Conservation (phyloP, 495 filamentous ascomycete species). For the Thozetella sp. region DNA sequence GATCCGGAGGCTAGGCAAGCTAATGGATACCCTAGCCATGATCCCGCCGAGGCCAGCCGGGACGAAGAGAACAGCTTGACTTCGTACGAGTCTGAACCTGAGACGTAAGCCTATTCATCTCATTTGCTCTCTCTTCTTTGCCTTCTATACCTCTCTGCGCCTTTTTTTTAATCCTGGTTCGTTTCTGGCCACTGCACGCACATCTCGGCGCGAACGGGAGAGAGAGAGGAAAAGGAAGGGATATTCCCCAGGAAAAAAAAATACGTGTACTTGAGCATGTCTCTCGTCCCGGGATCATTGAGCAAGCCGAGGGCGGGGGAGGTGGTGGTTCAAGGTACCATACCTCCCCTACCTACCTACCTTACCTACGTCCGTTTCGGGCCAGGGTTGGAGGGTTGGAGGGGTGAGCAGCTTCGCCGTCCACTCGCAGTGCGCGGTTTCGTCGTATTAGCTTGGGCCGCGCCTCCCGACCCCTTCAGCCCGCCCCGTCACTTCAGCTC, state of each 20-base stretch:
- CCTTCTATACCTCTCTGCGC: slow-evolving; percentile 3
- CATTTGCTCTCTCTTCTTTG: background rate
- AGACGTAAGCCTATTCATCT: slow-evolving; percentile 13
- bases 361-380: too few species aligned
- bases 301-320: too few species aligned
- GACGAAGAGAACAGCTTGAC: slow-evolving; percentile 11
- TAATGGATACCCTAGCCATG: background rate
- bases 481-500: background rate
- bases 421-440: background rate
- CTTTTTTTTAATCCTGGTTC: too few species aligned
- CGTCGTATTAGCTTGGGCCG: background rate
- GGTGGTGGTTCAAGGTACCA: too few species aligned
- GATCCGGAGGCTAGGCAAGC: background rate
- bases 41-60: slow-evolving; percentile 21
- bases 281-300: too few species aligned
- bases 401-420: background rate
- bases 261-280: too few species aligned
- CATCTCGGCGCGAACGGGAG: slow-evolving; percentile 2
- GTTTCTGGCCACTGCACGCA: too few species aligned
- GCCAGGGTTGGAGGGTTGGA: background rate
- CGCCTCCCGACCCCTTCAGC: background rate
- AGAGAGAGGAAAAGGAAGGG: too few species aligned
- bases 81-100: slow-evolving; percentile 23
- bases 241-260: too few species aligned
- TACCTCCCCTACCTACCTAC: too few species aligned